phyloP scores from a whole-genome alignment of 257 asterid species.

The Fraxinus americana region DNA sequence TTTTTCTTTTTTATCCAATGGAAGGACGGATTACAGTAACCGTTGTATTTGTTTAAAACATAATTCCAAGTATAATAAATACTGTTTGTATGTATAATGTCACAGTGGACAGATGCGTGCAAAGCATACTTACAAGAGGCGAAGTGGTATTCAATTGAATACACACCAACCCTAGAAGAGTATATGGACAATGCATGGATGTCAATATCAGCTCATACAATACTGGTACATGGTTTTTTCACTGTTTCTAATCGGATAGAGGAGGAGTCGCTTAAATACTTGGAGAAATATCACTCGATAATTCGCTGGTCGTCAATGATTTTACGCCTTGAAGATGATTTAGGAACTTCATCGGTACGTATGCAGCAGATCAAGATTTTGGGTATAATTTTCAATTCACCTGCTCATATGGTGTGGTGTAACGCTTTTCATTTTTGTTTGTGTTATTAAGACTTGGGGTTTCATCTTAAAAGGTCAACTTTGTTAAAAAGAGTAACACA shows the following conservation, averaged over 20 bases:
- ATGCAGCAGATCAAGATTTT: too few species aligned
- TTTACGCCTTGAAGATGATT: slow-evolving; percentile 48
- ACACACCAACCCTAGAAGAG: slow-evolving; percentile 42
- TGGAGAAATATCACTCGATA: slow-evolving; percentile 30
- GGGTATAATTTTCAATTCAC: too few species aligned
- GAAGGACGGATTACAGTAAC: too few species aligned
- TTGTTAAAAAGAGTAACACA: too few species aligned
- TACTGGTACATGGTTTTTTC: slow-evolving; percentile 42
- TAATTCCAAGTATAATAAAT: neutral
- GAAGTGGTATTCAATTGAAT: slow-evolving; percentile 36
- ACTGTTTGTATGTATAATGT: too few species aligned
- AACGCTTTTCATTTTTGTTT: too few species aligned
- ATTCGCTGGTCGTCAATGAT: slow-evolving; percentile 35
- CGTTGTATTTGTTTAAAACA: too few species aligned
- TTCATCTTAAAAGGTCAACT: too few species aligned
- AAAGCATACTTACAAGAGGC: slow-evolving; percentile 36
- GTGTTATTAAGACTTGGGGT: too few species aligned
- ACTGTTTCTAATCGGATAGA: slow-evolving; percentile 35
- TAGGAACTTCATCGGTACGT: slow-evolving; percentile 50
- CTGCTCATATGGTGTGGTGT: too few species aligned
- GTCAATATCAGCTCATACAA: slow-evolving; percentile 38
- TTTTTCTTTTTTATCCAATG: too few species aligned
- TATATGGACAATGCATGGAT: slow-evolving; percentile 44
- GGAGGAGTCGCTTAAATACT: slow-evolving; percentile 21
- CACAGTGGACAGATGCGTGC: slow-evolving; percentile 40